Base-by-base conservation (phyloP, 2,329 filamentous ascomycete species). In the Aspergillus arachidicola region DNA sequence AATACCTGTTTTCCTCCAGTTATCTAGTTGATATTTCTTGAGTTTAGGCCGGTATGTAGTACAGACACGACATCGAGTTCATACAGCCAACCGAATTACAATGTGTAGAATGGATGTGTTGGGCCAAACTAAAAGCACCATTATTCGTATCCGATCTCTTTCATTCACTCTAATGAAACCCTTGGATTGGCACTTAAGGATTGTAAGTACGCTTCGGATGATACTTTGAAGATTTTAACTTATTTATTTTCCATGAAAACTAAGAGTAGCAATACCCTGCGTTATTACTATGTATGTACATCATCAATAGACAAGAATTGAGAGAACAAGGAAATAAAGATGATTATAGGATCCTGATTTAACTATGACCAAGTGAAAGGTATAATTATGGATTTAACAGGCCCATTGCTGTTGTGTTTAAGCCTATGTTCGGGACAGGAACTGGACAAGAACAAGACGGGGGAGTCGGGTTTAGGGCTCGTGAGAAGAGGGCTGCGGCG, bases 401-500 rank as follows among this genome's bases (percentile, higher is more conserved):
- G 7, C 43, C 30, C 36, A 34, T 19, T 43, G 50, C 10, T 28
- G 53, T 50, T 12, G 61, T 23, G 45, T 59, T 62, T 14, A 54
- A n/a, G 32, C 51, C 51, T 36, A 30, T 53, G 32, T 38, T 58
- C 55, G 58, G 34, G 26, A 38, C 34, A 34, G 48, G 36, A 4
- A 19, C 55, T 19, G 63, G 63, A 28, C 63, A 65, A 6, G 63
- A 63, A n/a, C 63, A 65, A 21, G 60, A 51, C 3, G 61, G 46
- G 46, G 46, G 38, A 48, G 28, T 48, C 30, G 50, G 38, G 19
- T 50, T 55, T 10, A 66, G 36, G 30, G 60, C 64, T 58, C 67
- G 68, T 28, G 66, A 57, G 51, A 71, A 50, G 54, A 72, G 55
- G 6, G 48, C 34, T n/a, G 62, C 62, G 41, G 61, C 64, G 55